Percentiles rank a stretch among this genome's conserved stretches.
Conservation (phyloP, 768 basidiomycete genomes). For the Botryobasidium botryosum region DNA sequence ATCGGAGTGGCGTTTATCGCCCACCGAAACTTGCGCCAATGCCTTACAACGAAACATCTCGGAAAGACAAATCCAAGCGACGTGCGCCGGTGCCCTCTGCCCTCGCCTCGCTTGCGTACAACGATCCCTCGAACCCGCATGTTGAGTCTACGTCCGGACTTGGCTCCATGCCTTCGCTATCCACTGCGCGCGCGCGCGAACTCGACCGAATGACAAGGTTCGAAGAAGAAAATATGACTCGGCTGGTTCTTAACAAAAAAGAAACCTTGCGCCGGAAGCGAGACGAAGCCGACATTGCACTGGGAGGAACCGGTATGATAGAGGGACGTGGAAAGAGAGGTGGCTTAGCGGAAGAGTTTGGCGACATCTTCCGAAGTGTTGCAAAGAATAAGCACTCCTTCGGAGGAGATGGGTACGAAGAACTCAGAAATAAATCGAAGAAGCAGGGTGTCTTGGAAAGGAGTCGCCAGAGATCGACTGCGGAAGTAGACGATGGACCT, state of each 20-base stretch:
- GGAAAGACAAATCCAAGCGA: constrained; percentile 32
- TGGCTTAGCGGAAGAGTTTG: constrained; percentile 72
- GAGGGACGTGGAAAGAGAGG: constrained; percentile 39
- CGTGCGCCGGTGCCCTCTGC: constrained; percentile 42
- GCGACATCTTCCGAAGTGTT: constrained; percentile 52
- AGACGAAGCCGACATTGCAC: constrained; percentile 77
- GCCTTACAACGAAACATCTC: constrained; percentile 52
- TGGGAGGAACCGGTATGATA: constrained; percentile 51
- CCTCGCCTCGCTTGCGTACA: constrained; percentile 32
- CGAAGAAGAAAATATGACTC: constrained; percentile 89
- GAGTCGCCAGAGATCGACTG: constrained; percentile 8
- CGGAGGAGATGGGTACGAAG: constrained; percentile 64
- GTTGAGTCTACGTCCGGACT: constrained; percentile 58
- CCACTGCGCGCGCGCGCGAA: constrained; percentile 56
- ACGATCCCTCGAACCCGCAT: constrained; percentile 45
- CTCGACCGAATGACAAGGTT: constrained; percentile 69
- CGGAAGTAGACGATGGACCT: constrained; percentile 7
- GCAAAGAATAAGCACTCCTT: constrained; percentile 26
- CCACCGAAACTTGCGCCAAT: constrained; percentile 82
- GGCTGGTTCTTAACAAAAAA: constrained; percentile 79
- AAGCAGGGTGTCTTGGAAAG: constrained; percentile 44
- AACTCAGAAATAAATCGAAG: constrained; percentile 49
- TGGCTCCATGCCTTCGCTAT: constrained; percentile 41
- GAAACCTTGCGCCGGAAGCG: constrained; percentile 50
- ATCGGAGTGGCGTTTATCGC: constrained; percentile 40